phyloP scores from a whole-genome alignment of 331 rosid genomes.

The Acacia concinna region DNA sequence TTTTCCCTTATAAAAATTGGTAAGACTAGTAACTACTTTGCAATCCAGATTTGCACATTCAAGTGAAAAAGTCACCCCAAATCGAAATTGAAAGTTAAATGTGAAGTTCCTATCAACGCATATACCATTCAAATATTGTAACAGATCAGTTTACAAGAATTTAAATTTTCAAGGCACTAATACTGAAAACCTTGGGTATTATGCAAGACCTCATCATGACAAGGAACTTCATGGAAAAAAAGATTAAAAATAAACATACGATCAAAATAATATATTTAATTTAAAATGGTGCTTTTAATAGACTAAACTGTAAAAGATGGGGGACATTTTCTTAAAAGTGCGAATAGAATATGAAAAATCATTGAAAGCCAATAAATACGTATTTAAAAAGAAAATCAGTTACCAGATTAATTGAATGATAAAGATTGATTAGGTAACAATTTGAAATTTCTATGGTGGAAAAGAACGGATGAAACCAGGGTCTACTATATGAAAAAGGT shows the following conservation, averaged over 20 bases:
- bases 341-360: neutral
- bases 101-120: conserved; percentile 10
- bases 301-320: neutral
- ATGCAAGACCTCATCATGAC: neutral
- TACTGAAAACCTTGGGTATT: neutral
- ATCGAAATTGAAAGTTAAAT: neutral
- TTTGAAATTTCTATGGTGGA: neutral
- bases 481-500: neutral
- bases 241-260: neutral
- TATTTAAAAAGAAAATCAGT: neutral
- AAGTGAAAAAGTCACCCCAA: conserved; percentile 6
- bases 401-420: neutral
- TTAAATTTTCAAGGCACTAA: neutral
- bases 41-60: conserved; percentile 9
- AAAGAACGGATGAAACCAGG: neutral
- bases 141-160: neutral
- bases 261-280: conserved; percentile 5
- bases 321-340: neutral
- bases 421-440: neutral
- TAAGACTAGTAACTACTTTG: neutral
- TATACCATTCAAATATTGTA: conserved; percentile 5
- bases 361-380: neutral
- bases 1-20: neutral
- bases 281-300: neutral
- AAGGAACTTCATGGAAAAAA: neutral